Evolutionary conservation across 208 protist species (phyloP).

Genomic region (Angomonas deanei): DNA sequence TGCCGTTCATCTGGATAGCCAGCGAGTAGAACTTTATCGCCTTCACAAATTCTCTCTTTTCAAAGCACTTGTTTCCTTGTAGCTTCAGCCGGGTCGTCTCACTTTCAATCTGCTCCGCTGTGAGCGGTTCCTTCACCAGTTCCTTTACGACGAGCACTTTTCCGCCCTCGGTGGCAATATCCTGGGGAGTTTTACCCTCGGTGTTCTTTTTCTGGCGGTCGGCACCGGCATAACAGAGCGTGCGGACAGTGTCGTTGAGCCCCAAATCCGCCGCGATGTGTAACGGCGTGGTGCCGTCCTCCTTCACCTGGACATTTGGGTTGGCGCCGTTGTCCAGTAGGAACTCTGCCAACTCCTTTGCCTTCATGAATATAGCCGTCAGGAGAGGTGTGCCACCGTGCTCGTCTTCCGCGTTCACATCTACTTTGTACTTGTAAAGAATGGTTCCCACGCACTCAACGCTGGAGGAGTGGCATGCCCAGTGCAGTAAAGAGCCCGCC

Average conservation of each 20-base stretch:
- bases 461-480: conserved; percentile 78
- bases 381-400: conserved; percentile 83
- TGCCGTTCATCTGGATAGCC: conserved; percentile 82
- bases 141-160: conserved; percentile 49
- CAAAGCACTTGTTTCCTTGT: conserved; percentile 89
- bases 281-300: conserved; percentile 73
- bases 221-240: conserved; percentile 65
- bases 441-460: conserved; percentile 67
- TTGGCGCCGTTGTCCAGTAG: conserved; percentile 84
- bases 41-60: conserved; percentile 82
- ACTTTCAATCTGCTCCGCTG: conserved; percentile 32
- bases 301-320: conserved; percentile 42
- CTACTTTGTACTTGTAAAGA: conserved; percentile 77
- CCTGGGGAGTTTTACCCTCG: conserved; percentile 48
- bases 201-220: conserved; percentile 52
- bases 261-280: conserved; percentile 82
- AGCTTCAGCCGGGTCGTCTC: conserved; percentile 73
- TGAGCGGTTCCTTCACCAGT: conserved; percentile 49
- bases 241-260: conserved; percentile 62
- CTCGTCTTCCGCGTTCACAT: conserved; percentile 59
- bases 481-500: conserved; percentile 80
- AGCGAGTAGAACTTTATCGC: conserved; percentile 90
- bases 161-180: conserved; percentile 28
- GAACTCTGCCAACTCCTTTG: conserved; percentile 70
- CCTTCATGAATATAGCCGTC: conserved; percentile 81